Evolutionary conservation across 108 stramenopile genomes (phyloP).

Genomic region (Conticribra guillardii): DNA sequence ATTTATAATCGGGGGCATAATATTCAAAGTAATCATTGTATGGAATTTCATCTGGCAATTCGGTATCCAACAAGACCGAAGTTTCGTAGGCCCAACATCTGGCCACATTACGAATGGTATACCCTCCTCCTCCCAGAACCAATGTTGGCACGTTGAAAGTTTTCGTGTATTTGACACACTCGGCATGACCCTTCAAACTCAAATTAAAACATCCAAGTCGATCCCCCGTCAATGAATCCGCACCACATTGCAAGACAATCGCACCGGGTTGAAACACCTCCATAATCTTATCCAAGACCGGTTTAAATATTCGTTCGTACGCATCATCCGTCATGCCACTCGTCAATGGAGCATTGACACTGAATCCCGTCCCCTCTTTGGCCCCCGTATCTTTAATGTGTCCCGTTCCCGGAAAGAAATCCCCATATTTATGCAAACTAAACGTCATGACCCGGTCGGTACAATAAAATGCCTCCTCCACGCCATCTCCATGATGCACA

Average conservation of each 20-base stretch:
- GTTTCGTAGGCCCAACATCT: slow-evolving; percentile 98
- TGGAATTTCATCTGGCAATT: slow-evolving; percentile 93
- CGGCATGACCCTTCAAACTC: slow-evolving; percentile 93
- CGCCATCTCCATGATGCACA: slow-evolving; percentile 99
- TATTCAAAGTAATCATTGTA: slow-evolving; percentile 99
- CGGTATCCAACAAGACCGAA: slow-evolving; percentile 76
- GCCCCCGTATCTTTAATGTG: slow-evolving; percentile 96
- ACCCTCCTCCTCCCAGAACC: slow-evolving; percentile 98
- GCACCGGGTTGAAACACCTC: slow-evolving; percentile 96
- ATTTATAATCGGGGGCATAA: slow-evolving; percentile 97
- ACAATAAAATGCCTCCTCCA: slow-evolving; percentile 99
- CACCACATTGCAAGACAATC: slow-evolving; percentile 99
- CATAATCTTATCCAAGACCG: slow-evolving; percentile 97
- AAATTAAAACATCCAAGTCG: slow-evolving; percentile 99
- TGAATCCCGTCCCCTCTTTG: slow-evolving; percentile 93
- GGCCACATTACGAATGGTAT: slow-evolving; percentile 98
- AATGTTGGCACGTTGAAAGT: slow-evolving; percentile 93
- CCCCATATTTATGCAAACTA: slow-evolving; percentile 99
- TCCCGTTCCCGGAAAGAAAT: slow-evolving; percentile 99
- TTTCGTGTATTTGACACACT: slow-evolving; percentile 90
- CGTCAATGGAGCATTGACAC: slow-evolving; percentile 97
- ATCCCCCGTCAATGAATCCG: slow-evolving; percentile 97
- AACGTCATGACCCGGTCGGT: slow-evolving; percentile 99
- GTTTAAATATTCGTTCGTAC: slow-evolving; percentile 94
- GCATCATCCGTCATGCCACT: slow-evolving; percentile 95